Conservation (phyloP, 2,329 filamentous ascomycete species). For the Apiospora kogelbergensis region DNA sequence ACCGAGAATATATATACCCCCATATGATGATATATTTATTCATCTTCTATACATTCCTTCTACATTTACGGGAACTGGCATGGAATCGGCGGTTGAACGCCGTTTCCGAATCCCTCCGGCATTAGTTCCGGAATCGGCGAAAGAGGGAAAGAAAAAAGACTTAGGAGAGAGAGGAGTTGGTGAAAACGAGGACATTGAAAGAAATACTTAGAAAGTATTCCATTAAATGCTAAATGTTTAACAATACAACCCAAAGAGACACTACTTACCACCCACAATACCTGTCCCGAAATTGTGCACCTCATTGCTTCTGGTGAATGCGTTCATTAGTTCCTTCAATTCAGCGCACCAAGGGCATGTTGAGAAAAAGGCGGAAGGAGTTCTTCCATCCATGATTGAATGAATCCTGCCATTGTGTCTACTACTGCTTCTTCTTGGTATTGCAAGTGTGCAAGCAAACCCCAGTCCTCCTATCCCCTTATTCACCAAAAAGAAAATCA, state of each 20-base stretch:
- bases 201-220: slow-evolving; percentile 1
- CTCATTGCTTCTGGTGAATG: no score
- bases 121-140: background rate
- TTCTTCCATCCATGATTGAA: background rate
- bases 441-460: background rate
- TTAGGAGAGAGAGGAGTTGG: background rate
- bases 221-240: background rate
- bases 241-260: background rate
- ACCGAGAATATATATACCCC: background rate
- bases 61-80: background rate
- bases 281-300: no score
- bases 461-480: background rate
- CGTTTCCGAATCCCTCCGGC: background rate
- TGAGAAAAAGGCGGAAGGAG: no score
- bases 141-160: background rate
- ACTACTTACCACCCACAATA: background rate
- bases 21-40: background rate
- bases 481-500: no score
- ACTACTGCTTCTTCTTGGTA: background rate
- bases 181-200: background rate
- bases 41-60: background rate
- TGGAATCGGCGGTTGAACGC: background rate
- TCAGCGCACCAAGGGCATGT: no score
- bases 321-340: background rate
- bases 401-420: background rate